phyloP scores from a whole-genome alignment of 1,284 basidiomycete genomes.

The Cryptococcus floricola region DNA sequence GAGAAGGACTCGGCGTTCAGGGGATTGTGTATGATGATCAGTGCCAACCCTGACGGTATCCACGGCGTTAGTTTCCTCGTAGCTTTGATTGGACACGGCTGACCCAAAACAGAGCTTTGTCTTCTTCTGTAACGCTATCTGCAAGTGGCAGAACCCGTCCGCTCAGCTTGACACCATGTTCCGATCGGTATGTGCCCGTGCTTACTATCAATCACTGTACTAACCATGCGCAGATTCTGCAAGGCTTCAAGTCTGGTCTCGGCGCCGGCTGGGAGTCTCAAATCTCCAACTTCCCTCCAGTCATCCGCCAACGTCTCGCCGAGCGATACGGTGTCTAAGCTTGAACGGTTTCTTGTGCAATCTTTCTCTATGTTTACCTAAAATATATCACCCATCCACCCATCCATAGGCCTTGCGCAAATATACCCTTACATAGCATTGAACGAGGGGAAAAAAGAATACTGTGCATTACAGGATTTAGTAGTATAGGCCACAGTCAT shows the following conservation, averaged over 20 bases:
- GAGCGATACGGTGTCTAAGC: slow-evolving; percentile 47
- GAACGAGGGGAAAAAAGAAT: no score
- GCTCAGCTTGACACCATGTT: slow-evolving; percentile 87
- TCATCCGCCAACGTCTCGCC: slow-evolving; percentile 41
- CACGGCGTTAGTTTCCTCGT: slow-evolving; percentile 61
- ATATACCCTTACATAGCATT: slow-evolving; percentile 26
- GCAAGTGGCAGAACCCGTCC: slow-evolving; percentile 86
- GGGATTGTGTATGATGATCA: slow-evolving; percentile 93
- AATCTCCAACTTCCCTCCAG: slow-evolving; percentile 39
- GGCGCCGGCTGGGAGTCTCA: slow-evolving; percentile 43
- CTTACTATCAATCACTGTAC: not conserved
- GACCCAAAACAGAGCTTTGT: slow-evolving; percentile 64
- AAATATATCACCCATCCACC: slow-evolving; percentile 1
- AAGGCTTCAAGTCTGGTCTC: slow-evolving; percentile 46
- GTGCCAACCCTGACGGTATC: slow-evolving; percentile 86
- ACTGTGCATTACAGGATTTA: no score
- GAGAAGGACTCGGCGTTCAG: slow-evolving; percentile 99
- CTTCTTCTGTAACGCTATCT: slow-evolving; percentile 97
- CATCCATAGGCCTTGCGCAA: slow-evolving; percentile 16
- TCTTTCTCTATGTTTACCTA: not conserved
- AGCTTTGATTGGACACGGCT: not conserved
- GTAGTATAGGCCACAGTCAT: not conserved
- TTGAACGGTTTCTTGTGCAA: not conserved
- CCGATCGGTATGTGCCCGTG: slow-evolving; percentile 52
- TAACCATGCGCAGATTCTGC: slow-evolving; percentile 30